These are phyloP conservation scores for Podospora australis DNA, from an alignment of 495 filamentous ascomycete species.

Conservation along the genomic window DNA sequence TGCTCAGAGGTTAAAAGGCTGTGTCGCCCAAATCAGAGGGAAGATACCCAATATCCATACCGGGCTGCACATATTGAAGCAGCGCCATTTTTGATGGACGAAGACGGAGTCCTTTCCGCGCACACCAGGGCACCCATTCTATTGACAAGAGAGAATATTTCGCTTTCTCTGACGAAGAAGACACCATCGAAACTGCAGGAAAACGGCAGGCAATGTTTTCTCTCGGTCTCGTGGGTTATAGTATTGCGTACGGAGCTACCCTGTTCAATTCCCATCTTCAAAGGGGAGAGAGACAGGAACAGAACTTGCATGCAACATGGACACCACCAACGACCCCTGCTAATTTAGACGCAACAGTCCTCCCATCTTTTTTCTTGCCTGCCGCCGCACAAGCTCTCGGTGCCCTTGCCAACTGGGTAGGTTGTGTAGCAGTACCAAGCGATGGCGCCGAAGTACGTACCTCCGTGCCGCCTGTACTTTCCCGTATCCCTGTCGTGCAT, in stretches of 20 bases:
- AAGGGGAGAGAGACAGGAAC: not conserved
- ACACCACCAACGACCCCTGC: constrained; percentile 13
- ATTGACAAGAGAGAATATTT: no score
- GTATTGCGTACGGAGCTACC: no score
- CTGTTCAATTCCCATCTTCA: not conserved
- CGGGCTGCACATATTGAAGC: no score
- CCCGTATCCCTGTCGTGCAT: constrained; percentile 6
- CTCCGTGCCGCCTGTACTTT: constrained; percentile 20
- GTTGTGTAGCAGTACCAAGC: no score
- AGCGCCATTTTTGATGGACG: no score
- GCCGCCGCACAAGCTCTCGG: constrained; percentile 4
- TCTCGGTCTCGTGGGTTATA: not conserved
- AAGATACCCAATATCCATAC: constrained; percentile 11
- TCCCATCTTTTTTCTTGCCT: no score
- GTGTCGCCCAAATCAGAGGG: no score
- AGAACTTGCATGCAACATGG: not conserved
- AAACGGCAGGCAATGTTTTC: constrained; percentile 10
- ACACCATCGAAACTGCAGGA: not conserved
- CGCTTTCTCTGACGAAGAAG: not conserved
- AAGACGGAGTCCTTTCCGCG: not conserved
- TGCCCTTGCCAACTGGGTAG: constrained; percentile 9
- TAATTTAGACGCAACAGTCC: constrained; percentile 14
- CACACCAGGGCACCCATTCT: no score
- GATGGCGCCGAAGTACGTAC: constrained; percentile 12
- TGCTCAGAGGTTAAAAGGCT: no score